phyloP scores from a whole-genome alignment of 2,329 filamentous ascomycete species.

The Fusarium sp. region DNA sequence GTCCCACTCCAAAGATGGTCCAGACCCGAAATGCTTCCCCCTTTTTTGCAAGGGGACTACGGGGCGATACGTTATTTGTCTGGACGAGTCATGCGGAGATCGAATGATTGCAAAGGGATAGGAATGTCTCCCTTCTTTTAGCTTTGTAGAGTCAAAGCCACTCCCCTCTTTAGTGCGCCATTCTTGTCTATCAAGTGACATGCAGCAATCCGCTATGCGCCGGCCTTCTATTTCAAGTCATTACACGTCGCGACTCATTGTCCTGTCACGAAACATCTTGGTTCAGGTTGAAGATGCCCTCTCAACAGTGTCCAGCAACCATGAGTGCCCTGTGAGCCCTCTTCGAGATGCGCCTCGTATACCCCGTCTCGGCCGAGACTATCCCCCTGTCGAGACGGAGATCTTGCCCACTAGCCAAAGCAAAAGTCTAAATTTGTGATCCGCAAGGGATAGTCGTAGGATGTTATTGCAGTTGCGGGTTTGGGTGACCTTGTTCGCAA shows the following conservation, averaged over 20 bases:
- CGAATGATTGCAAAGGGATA: slow-evolving; percentile 10
- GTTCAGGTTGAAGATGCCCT: too few relatives aligned
- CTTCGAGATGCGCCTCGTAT: too few relatives aligned
- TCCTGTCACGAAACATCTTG: too few relatives aligned
- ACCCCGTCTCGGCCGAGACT: too few relatives aligned
- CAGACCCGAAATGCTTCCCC: slow-evolving; percentile 13
- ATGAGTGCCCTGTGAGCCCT: too few relatives aligned
- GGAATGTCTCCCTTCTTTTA: slow-evolving; percentile 1
- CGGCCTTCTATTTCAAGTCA: too few relatives aligned
- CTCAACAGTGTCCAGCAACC: too few relatives aligned
- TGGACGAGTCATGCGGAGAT: slow-evolving; percentile 8
- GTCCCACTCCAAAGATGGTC: slow-evolving; percentile 5
- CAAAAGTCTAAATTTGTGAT: too few relatives aligned
- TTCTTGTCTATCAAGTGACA: not conserved
- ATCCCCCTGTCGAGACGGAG: too few relatives aligned
- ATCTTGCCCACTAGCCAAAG: too few relatives aligned
- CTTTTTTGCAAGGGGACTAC: slow-evolving; percentile 24
- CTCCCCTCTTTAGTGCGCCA: not conserved
- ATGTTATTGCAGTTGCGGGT: not conserved
- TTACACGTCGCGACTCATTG: too few relatives aligned
- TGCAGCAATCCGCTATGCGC: not conserved
- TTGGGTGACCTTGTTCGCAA: not conserved
- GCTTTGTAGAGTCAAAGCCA: not conserved
- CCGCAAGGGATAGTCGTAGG: not conserved
- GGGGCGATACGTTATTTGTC: slow-evolving; percentile 3